Conservation (phyloP, 768 basidiomycete genomes). For the Lyophyllum semitale region DNA sequence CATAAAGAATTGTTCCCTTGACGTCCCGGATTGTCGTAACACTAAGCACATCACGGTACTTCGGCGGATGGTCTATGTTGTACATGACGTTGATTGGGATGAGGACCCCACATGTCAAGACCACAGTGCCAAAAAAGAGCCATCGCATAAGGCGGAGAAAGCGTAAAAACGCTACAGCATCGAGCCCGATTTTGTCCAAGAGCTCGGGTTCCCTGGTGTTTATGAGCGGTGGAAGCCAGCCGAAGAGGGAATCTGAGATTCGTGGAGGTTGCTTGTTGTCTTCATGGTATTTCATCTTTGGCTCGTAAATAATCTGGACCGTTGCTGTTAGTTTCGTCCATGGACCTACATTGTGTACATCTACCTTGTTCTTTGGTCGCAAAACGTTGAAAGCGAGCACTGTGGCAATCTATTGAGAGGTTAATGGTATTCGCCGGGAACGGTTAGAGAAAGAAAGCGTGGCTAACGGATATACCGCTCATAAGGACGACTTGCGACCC, state of each 20-base stretch:
- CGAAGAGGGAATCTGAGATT: slow-evolving; percentile 77
- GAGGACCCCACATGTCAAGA: slow-evolving; percentile 67
- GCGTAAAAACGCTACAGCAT: slow-evolving; percentile 89
- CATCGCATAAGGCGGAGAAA: slow-evolving; percentile 82
- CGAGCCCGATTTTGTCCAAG: slow-evolving; percentile 79
- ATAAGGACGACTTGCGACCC: slow-evolving; percentile 73
- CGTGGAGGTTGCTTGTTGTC: slow-evolving; percentile 74
- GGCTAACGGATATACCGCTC: slow-evolving; percentile 66
- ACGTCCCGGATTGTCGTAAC: slow-evolving; percentile 89
- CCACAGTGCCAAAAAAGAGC: slow-evolving; percentile 63
- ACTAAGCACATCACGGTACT: slow-evolving; percentile 60
- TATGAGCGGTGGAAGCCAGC: slow-evolving; percentile 86
- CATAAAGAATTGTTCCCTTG: slow-evolving; percentile 66
- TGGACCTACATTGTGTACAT: background rate
- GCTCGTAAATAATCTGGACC: slow-evolving; percentile 81
- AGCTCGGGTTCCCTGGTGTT: slow-evolving; percentile 83
- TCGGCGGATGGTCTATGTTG: slow-evolving; percentile 61
- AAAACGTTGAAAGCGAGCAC: slow-evolving; percentile 75
- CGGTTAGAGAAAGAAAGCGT: background rate
- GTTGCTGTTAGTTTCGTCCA: background rate
- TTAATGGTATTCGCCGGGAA: background rate
- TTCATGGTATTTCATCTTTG: slow-evolving; percentile 86
- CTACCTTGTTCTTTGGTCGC: slow-evolving; percentile 84
- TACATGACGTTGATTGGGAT: slow-evolving; percentile 83
- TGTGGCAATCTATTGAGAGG: slow-evolving; percentile 51